Percentiles rank a stretch among this genome's conserved stretches.
Evolutionary conservation across 2,329 filamentous ascomycete species (phyloP).

Genomic region (Trichoderma endophyticum): DNA sequence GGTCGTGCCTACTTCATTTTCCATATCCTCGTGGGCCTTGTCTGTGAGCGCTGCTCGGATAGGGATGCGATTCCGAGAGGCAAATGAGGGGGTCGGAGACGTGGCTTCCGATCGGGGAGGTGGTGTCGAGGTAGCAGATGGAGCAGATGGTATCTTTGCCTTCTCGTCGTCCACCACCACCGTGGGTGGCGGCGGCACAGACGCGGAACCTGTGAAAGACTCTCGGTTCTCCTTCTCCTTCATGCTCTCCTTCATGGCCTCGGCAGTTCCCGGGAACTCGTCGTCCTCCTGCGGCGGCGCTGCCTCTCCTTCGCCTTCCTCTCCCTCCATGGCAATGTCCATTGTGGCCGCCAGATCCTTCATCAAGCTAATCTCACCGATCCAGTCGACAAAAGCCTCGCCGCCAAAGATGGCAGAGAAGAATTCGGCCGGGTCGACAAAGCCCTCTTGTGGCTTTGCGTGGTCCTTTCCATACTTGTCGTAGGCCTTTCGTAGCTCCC

Average conservation of each 20-base stretch:
- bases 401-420: constrained; percentile 98
- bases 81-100: constrained; percentile 43
- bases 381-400: constrained; percentile 92
- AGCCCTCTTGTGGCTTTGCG: constrained; percentile 85
- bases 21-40: constrained; percentile 67
- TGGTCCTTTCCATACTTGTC: constrained; percentile 97
- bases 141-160: constrained; percentile 27
- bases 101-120: constrained; percentile 35
- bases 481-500: constrained; percentile 84
- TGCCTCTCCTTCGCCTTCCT: constrained; percentile 54
- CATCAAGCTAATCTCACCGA: constrained; percentile 97
- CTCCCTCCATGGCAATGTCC: constrained; percentile 89
- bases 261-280: constrained; percentile 57
- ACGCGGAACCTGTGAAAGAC: background rate
- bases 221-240: constrained; percentile 36
- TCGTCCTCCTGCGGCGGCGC: constrained; percentile 48
- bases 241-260: constrained; percentile 55
- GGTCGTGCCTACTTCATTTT: constrained; percentile 60
- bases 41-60: constrained; percentile 86
- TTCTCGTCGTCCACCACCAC: constrained; percentile 43
- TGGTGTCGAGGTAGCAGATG: constrained; percentile 25
- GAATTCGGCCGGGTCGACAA: constrained; percentile 95
- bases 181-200: constrained; percentile 31
- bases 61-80: constrained; percentile 55
- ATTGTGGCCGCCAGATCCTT: constrained; percentile 97